These are phyloP conservation scores for Boletus albobrunnescens DNA, from an alignment of 1,284 basidiomycete species.

Conservation along the genomic window DNA sequence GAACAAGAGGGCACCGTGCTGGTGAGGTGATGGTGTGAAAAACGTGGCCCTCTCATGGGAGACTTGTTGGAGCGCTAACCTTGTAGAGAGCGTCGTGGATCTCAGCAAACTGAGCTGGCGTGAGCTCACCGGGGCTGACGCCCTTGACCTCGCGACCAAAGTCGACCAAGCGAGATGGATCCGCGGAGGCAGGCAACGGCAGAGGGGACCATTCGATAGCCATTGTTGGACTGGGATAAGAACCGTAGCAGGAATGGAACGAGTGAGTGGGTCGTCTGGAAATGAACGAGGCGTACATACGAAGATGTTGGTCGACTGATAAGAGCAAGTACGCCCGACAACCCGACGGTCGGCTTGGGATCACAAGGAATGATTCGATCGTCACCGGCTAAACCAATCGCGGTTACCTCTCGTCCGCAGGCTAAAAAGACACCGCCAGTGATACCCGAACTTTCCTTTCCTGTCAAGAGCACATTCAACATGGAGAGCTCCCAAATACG, in stretches of 20 bases:
- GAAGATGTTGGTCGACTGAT: not conserved
- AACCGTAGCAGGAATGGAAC: not conserved
- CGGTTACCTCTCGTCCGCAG: conserved; percentile 11
- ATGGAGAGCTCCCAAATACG: conserved; percentile 18
- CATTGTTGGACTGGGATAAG: conserved; percentile 48
- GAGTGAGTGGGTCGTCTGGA: not conserved
- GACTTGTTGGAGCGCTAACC: conserved; percentile 36
- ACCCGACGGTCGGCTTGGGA: not conserved
- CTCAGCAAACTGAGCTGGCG: conserved; percentile 52
- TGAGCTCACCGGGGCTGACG: conserved; percentile 54
- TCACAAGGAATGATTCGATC: not conserved
- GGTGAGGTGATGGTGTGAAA: not conserved
- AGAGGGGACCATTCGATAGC: conserved; percentile 54
- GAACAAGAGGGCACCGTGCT: conserved; percentile 78
- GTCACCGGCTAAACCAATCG: conserved; percentile 7
- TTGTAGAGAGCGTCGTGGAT: conserved; percentile 65
- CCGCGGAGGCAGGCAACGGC: conserved; percentile 52
- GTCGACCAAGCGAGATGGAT: conserved; percentile 51
- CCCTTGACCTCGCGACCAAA: conserved; percentile 68
- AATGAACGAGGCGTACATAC: not conserved
- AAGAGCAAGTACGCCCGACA: no score
- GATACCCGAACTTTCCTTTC: conserved; percentile 11
- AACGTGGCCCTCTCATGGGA: not conserved
- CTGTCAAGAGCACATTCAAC: not conserved
- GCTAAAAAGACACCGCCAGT: not conserved